Percentiles rank a stretch among this genome's conserved stretches.
These are phyloP conservation scores for Nicotiana knightiana DNA, from an alignment of 257 asterid genomes.

Conservation along the genomic window DNA sequence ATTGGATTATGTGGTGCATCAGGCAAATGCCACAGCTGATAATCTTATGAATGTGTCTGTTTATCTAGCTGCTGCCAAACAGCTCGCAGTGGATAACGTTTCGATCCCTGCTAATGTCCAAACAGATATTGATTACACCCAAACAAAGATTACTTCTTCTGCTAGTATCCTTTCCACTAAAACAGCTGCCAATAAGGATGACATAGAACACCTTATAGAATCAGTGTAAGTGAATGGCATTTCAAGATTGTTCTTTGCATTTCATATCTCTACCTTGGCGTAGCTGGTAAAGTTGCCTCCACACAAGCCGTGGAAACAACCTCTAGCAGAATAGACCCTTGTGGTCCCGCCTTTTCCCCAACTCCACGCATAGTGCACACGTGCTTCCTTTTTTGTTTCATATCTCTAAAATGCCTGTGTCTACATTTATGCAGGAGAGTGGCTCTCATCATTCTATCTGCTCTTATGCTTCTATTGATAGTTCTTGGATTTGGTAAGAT, in stretches of 20 bases:
- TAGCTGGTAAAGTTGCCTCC: too few species aligned
- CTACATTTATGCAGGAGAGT: conserved; percentile 56
- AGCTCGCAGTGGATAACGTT: conserved; percentile 45
- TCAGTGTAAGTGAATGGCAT: conserved; percentile 46
- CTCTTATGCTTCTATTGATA: conserved; percentile 66
- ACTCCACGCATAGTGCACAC: too few species aligned
- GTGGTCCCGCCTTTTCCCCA: too few species aligned
- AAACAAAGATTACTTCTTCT: conserved; percentile 57
- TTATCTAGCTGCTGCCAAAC: conserved; percentile 26
- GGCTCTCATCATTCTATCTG: conserved; percentile 78
- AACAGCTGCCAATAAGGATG: conserved; percentile 47
- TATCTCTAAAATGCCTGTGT: not conserved
- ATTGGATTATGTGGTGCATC: conserved; percentile 12
- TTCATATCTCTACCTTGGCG: not conserved
- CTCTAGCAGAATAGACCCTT: too few species aligned
- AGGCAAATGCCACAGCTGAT: conserved; percentile 19
- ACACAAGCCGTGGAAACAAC: too few species aligned
- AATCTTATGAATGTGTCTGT: conserved; percentile 21
- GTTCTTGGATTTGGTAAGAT: conserved; percentile 79
- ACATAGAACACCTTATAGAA: conserved; percentile 40
- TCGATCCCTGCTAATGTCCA: conserved; percentile 59
- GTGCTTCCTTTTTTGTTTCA: too few species aligned
- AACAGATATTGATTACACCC: conserved; percentile 62
- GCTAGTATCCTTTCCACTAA: conserved; percentile 52
- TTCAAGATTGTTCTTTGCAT: not conserved